Evolutionary conservation across 1,284 basidiomycete species (phyloP).

Genomic region (Sporisorium sorghi): DNA sequence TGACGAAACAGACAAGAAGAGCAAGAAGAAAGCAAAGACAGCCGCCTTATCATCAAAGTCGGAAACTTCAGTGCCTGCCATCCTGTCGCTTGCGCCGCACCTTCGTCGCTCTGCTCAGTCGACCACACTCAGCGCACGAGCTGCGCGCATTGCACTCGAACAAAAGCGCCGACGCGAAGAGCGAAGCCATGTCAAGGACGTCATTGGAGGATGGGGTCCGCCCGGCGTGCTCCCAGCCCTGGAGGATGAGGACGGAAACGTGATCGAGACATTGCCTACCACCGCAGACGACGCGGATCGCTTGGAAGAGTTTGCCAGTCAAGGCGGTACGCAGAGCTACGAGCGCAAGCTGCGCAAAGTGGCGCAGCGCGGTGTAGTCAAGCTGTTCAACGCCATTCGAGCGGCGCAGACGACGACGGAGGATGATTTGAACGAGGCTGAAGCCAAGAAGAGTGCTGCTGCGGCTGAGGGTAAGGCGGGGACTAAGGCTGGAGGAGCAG

Average conservation of each 20-base stretch:
- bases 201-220: conserved; percentile 67
- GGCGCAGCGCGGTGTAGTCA: conserved; percentile 68
- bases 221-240: conserved; percentile 56
- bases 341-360: conserved; percentile 65
- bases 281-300: conserved; percentile 29
- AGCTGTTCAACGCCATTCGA: conserved; percentile 68
- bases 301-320: conserved; percentile 41
- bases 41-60: conserved; percentile 1
- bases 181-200: conserved; percentile 62
- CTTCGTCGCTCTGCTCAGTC: conserved; percentile 59
- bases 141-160: conserved; percentile 61
- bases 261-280: conserved; percentile 26
- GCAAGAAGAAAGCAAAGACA: conserved; percentile 17
- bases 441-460: conserved; percentile 30
- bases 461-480: background rate
- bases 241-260: conserved; percentile 49
- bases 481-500: background rate
- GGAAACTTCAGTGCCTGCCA: conserved; percentile 37
- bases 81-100: conserved; percentile 66
- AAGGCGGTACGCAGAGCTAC: conserved; percentile 62
- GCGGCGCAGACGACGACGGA: conserved; percentile 64
- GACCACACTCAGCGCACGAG: conserved; percentile 59
- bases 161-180: conserved; percentile 62
- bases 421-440: conserved; percentile 56
- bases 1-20: conserved; percentile 6